phyloP scores from a whole-genome alignment of 2,329 filamentous ascomycete genomes.

The Microdochium bolleyi region DNA sequence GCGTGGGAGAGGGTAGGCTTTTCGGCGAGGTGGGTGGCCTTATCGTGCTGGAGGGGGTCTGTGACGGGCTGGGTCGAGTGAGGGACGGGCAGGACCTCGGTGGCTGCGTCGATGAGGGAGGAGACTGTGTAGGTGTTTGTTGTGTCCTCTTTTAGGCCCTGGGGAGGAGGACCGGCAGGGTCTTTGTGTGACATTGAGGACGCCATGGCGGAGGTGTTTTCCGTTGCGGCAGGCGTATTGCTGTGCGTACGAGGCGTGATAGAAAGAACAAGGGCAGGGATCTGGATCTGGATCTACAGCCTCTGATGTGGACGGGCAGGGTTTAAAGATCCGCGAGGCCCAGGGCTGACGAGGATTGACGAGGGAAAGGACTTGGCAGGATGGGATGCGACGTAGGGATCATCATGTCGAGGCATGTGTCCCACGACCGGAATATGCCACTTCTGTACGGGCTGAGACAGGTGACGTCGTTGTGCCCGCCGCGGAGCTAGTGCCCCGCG shows the following conservation, averaged over 20 bases:
- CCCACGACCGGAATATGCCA: neutral
- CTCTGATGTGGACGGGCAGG: neutral
- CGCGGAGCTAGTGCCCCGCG: no score
- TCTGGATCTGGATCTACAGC: neutral
- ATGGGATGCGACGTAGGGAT: neutral
- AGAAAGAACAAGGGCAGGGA: neutral
- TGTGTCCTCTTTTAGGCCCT: constrained; percentile 1
- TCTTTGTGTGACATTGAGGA: constrained; percentile 3
- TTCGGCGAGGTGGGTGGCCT: constrained; percentile 13
- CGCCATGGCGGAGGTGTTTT: constrained; percentile 6
- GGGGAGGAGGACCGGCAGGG: neutral
- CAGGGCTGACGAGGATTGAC: neutral
- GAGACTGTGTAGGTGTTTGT: neutral
- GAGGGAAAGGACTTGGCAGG: neutral
- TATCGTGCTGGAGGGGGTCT: constrained; percentile 13
- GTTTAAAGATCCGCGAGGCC: neutral
- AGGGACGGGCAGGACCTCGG: constrained; percentile 24
- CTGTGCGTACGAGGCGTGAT: neutral
- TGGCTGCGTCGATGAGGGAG: constrained; percentile 13
- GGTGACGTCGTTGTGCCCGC: no score
- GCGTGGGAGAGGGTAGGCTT: constrained; percentile 31
- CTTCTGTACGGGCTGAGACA: no score
- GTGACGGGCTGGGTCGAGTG: constrained; percentile 19
- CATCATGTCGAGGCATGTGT: neutral
- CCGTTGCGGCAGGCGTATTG: neutral